Conservation (phyloP, 75 land plant genomes). For the Isoetes taiwanensis region DNA sequence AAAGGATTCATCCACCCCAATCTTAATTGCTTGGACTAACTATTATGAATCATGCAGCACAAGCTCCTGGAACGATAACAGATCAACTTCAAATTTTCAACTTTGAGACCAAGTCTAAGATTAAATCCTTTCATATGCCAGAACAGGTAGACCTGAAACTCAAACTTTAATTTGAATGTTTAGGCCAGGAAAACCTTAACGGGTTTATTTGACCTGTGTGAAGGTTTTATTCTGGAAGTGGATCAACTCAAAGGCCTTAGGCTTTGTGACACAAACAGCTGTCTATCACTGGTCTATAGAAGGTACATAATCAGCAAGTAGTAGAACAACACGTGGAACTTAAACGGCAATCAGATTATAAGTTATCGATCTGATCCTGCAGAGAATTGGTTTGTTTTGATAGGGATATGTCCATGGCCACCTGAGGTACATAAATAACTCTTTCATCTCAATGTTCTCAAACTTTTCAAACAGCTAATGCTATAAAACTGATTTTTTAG, state of each 20-base stretch:
- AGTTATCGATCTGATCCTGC: conserved; percentile 5
- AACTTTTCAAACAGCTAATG: background rate
- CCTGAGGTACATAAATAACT: too few species aligned
- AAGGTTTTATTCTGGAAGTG: conserved; percentile 2
- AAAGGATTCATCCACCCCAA: background rate
- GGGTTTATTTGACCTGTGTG: background rate
- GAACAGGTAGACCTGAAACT: background rate
- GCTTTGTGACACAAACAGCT: background rate
- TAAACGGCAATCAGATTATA: background rate
- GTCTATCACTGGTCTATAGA: conserved; percentile 9
- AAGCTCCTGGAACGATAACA: background rate
- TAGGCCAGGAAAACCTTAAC: background rate
- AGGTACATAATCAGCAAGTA: background rate
- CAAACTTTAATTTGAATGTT: background rate
- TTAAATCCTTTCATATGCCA: conserved; percentile 3
- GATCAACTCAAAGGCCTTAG: background rate
- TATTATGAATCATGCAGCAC: background rate
- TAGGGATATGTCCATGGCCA: background rate
- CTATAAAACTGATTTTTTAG: background rate
- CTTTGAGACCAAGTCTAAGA: background rate
- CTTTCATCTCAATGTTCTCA: background rate
- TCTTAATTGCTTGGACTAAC: background rate
- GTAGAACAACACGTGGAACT: background rate
- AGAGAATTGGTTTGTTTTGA: conserved; percentile 2
- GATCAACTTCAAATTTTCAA: conserved; percentile 7